Percentiles rank a stretch among this genome's conserved stretches.
Conservation (phyloP, 192 early-diverging fungal species). For the Dimargaris verticillata region DNA sequence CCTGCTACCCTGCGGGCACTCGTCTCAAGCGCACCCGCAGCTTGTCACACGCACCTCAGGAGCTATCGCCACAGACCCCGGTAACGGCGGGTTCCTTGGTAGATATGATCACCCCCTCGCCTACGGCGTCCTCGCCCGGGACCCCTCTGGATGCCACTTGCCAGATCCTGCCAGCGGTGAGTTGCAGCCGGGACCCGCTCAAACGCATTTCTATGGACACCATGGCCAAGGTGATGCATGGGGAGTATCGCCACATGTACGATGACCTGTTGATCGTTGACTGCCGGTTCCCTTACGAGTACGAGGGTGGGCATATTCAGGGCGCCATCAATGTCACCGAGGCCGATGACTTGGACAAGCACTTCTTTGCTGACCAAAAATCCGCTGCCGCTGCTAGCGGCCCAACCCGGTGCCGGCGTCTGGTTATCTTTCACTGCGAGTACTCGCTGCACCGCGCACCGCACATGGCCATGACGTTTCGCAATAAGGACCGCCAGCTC, state of each 20-base stretch:
- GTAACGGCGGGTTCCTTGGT: neutral
- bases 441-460: constrained; percentile 68
- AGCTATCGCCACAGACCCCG: neutral
- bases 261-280: constrained; percentile 58
- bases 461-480: constrained; percentile 59
- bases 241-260: constrained; percentile 35
- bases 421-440: constrained; percentile 78
- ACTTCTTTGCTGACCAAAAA: constrained; percentile 26
- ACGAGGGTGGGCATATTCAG: constrained; percentile 66
- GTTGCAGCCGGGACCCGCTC: constrained; percentile 39
- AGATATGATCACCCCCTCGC: neutral
- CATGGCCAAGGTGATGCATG: constrained; percentile 44
- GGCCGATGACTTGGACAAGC: constrained; percentile 33
- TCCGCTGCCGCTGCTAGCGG: constrained; percentile 7
- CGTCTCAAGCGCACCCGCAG: constrained; percentile 10
- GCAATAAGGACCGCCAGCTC: constrained; percentile 52
- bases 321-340: constrained; percentile 55
- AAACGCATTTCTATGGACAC: constrained; percentile 42
- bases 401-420: constrained; percentile 24
- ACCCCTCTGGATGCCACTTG: constrained; percentile 11
- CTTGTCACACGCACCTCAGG: neutral
- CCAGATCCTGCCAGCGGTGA: constrained; percentile 31
- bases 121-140: neutral
- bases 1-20: neutral
- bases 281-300: constrained; percentile 79